Percentiles rank a stretch among this genome's conserved stretches.
These are phyloP conservation scores for Boletus huronensis DNA, from an alignment of 768 basidiomycete species.

Conservation along the genomic window DNA sequence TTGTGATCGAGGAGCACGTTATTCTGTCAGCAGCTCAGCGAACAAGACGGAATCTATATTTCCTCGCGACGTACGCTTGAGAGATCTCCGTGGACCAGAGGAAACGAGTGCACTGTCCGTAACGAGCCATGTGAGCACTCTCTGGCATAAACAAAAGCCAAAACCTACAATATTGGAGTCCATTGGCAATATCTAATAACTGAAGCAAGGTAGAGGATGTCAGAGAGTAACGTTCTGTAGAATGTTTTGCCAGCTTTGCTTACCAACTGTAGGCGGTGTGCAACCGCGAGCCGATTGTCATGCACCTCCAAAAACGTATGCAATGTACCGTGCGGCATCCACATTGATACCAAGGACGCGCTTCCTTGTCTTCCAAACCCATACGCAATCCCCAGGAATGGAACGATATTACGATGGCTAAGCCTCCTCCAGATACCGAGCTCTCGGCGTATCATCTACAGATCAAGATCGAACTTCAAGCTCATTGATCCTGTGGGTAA, in stretches of 20 bases:
- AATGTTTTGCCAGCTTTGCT: not conserved
- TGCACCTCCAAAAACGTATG: not conserved
- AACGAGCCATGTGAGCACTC: not conserved
- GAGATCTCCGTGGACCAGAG: slow-evolving; percentile 9
- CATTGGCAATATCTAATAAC: slow-evolving; percentile 8
- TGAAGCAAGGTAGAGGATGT: not conserved
- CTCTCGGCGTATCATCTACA: slow-evolving; percentile 5
- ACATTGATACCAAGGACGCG: slow-evolving; percentile 3
- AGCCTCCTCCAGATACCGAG: slow-evolving; percentile 7
- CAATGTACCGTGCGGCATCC: slow-evolving; percentile 8
- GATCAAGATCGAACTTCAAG: not conserved
- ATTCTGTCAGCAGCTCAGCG: not conserved
- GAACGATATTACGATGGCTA: not conserved
- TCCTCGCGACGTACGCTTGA: not conserved
- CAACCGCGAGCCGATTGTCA: not conserved
- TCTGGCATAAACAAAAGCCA: not conserved
- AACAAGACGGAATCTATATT: too few species aligned
- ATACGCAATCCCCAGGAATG: slow-evolving; percentile 1
- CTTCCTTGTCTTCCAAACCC: slow-evolving; percentile 7
- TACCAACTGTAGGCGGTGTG: slow-evolving; percentile 5
- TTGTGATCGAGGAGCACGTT: slow-evolving; percentile 9
- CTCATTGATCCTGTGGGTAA: not conserved
- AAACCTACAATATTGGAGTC: slow-evolving; percentile 4
- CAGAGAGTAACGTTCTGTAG: not conserved
- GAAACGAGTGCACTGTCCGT: slow-evolving; percentile 9